phyloP scores from a whole-genome alignment of 805 yeast species.

The Metschnikowia borealis region DNA sequence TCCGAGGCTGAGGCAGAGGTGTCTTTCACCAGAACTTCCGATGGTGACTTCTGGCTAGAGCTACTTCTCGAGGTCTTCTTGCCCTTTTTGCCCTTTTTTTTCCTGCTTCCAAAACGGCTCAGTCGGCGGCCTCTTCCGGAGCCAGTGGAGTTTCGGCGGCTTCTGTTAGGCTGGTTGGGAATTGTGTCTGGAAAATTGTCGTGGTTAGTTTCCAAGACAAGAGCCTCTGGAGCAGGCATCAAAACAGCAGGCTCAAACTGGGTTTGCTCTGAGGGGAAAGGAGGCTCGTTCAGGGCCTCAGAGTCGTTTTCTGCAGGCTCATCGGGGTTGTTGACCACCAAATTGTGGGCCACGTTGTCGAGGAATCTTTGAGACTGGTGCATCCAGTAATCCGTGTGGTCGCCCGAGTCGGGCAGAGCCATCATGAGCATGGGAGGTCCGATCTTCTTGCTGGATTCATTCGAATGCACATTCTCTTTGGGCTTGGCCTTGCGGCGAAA shows the following conservation, averaged over 20 bases:
- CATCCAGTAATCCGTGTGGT: neutral
- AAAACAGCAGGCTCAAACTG: neutral
- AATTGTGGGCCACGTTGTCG: neutral
- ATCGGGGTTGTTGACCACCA: neutral
- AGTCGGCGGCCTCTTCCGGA: too few species aligned
- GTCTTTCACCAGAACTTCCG: too few species aligned
- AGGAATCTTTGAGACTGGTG: neutral
- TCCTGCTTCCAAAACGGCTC: neutral
- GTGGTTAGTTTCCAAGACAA: too few species aligned
- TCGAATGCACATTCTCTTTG: neutral
- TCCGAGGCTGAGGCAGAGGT: neutral
- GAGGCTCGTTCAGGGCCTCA: neutral
- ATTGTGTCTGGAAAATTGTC: too few species aligned
- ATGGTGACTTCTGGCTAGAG: neutral
- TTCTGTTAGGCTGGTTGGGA: too few species aligned
- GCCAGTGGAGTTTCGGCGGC: too few species aligned
- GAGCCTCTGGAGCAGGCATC: too few species aligned
- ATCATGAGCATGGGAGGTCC: neutral
- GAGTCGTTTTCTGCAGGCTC: neutral
- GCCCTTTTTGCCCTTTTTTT: neutral
- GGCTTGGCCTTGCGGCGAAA: neutral
- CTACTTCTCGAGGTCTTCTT: neutral
- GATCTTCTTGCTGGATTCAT: neutral
- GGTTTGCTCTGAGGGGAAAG: neutral
- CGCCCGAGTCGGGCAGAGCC: neutral